Base-by-base conservation (phyloP, 1,139 yeast genomes). In the Lodderomyces elongisporus region DNA sequence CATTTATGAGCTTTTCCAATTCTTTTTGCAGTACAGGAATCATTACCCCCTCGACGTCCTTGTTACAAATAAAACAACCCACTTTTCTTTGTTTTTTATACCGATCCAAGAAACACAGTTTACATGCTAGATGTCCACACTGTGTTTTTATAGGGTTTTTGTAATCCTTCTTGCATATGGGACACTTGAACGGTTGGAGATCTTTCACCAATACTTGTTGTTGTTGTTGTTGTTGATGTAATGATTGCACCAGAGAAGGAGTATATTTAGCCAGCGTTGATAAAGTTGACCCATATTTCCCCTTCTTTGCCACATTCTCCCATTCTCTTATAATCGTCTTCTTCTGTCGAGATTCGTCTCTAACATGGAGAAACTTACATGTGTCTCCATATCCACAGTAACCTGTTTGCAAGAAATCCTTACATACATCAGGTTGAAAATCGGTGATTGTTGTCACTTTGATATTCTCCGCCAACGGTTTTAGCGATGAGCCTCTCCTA, bases 381-480 rank as follows among this genome's bases (percentile, higher is more conserved):
- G 94, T 82, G 49, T 93, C 98, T 6, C 99, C 99, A 53, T 82
- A 93, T 4, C 97, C 97, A 66, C 98, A 93, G 52, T 79, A 89
- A 0, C 98, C 98, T 0, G 95, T 89, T 46, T 83, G 87, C 40
- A 79, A 74, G 56, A 75, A 93, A 55, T 93, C 97, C 50, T 91
- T 93, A 53, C 98, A 93, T 3, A 93, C 82, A 52, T 91, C 97
- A 0, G 95, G 94, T 51, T 87, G 96, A 53, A 82, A 91, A 50
- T 91, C 98, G 24, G 85, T 73, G n/a, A 81, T 64, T 1, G 85
- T 77, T 1, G 91, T 83, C n/a, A 80, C 70, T 33, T 77, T 66
- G 22, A 87, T 69, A 48, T 79, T 79, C 0, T 73, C 56, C 0
- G 87, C 70, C 4, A 52, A 45, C 3, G 60, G 50, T 36, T 53